phyloP scores from a whole-genome alignment of 352 stramenopile species.

The Globisporangium nagaii region DNA sequence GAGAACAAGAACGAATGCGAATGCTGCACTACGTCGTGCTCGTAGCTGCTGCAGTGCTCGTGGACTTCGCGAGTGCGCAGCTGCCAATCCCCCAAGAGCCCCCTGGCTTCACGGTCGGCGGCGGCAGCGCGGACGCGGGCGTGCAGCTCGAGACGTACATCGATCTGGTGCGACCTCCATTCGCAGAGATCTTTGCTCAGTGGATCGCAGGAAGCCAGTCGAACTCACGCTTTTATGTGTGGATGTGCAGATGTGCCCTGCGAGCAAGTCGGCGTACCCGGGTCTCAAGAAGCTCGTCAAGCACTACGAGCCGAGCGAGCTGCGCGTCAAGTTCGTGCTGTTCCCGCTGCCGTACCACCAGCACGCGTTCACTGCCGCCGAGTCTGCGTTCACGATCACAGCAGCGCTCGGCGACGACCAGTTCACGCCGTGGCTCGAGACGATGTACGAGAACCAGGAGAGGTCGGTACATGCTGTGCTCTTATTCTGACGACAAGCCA shows the following conservation, averaged over 20 bases:
- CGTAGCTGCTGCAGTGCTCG: background rate
- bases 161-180: slow-evolving; percentile 45
- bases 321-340: slow-evolving; percentile 67
- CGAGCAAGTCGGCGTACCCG: slow-evolving; percentile 65
- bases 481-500: no score
- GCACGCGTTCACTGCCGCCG: slow-evolving; percentile 58
- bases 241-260: slow-evolving; percentile 50
- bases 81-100: slow-evolving; percentile 54
- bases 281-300: slow-evolving; percentile 50
- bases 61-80: slow-evolving; percentile 21
- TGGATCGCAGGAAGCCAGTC: background rate
- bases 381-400: slow-evolving; percentile 63
- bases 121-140: slow-evolving; percentile 39
- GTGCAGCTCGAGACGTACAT: slow-evolving; percentile 83
- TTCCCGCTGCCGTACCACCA: slow-evolving; percentile 81
- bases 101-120: slow-evolving; percentile 56
- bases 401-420: slow-evolving; percentile 39
- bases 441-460: slow-evolving; percentile 73
- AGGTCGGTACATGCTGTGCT: slow-evolving; percentile 28
- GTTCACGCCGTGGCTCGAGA: slow-evolving; percentile 70
- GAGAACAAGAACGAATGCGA: slow-evolving; percentile 1
- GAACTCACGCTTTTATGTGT: background rate
- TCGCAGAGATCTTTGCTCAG: background rate
- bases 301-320: slow-evolving; percentile 47
- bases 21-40: slow-evolving; percentile 12